phyloP scores from a whole-genome alignment of 768 basidiomycete genomes.

The Candolleomyces aberdarensis region DNA sequence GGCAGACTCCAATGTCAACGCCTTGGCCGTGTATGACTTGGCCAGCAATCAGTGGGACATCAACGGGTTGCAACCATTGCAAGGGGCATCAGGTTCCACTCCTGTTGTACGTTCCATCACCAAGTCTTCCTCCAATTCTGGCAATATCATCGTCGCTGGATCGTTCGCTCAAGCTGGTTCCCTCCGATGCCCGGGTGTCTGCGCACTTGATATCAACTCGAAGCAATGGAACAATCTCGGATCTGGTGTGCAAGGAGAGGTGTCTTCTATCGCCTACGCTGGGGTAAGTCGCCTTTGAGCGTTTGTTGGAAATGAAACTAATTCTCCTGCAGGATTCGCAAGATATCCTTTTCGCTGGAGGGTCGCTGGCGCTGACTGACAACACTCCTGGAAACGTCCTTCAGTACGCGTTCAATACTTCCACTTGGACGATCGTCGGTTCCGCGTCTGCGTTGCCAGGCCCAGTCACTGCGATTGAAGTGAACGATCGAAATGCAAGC shows the following conservation, averaged over 20 bases:
- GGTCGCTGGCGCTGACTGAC: constrained; percentile 68
- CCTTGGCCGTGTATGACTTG: constrained; percentile 82
- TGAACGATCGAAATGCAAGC: constrained; percentile 74
- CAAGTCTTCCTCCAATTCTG: constrained; percentile 53
- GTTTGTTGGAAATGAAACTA: constrained; percentile 6
- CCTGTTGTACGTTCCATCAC: constrained; percentile 74
- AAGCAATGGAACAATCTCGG: constrained; percentile 83
- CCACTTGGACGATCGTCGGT: constrained; percentile 73
- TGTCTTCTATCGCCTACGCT: constrained; percentile 74
- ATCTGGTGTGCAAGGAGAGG: constrained; percentile 76
- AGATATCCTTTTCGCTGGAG: constrained; percentile 74
- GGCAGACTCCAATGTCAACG: constrained; percentile 52
- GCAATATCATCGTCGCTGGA: constrained; percentile 80
- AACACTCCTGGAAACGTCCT: constrained; percentile 70
- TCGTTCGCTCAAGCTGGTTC: constrained; percentile 80
- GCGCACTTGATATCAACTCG: constrained; percentile 62
- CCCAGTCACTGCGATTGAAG: constrained; percentile 84
- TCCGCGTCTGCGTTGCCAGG: constrained; percentile 67
- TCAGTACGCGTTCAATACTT: constrained; percentile 65
- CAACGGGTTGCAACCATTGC: constrained; percentile 56
- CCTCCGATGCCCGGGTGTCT: constrained; percentile 72
- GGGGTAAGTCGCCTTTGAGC: constrained; percentile 53
- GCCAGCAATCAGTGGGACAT: constrained; percentile 58
- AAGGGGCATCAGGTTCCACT: constrained; percentile 46
- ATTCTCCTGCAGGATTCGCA: constrained; percentile 47